Evolutionary conservation across 1,139 yeast species (phyloP), one percentile per base, ranked within the genome.

Genomic region (Candida gigantensis): DNA sequence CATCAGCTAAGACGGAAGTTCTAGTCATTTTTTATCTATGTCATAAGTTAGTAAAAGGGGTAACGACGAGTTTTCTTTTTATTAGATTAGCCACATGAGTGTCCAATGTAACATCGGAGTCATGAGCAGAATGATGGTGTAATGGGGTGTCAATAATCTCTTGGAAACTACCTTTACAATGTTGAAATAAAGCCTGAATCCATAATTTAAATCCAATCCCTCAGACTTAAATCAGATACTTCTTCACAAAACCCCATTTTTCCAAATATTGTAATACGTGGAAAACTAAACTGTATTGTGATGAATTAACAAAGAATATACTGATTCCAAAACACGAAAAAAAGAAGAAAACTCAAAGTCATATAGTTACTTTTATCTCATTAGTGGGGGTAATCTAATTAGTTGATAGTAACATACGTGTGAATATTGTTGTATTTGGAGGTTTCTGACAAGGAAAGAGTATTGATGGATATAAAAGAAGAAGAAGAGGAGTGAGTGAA

Each of bases 1-100:
- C 97, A 77, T 92, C 98, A 63, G 97, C 97, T 73, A 92, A 85
- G 68, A 87, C 98, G 56, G 98, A 92, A 60, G 97, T 78, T 80
- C 97, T 90, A 69, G 97, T 89, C 97, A 92, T 89, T 71, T 66
- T 74, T 31, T 3, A 5, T 8, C 16, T 36, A 34, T 23, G 27
- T 21, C 8, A 12, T 28, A 31, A n/a, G 49, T 46, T 43, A 44
- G 49, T 43, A 43, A 28, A 16, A 20, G 24, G 19, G 28, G 29
- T 30, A 13, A 25, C 5, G 26, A 18, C 13, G 11, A 12, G 23
- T 27, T 30, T 17, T 23, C n/a, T n/a, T 39, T 34, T 34, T 33
- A 14, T 24, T 24, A 32, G 18, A 34, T 23, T 31, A 31, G 67
- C 64, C 60, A 50, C 67, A 61, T 62, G 69, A 63, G 69, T 63